Conservation (phyloP, 495 filamentous ascomycete genomes). For the Xylaria nigripes region DNA sequence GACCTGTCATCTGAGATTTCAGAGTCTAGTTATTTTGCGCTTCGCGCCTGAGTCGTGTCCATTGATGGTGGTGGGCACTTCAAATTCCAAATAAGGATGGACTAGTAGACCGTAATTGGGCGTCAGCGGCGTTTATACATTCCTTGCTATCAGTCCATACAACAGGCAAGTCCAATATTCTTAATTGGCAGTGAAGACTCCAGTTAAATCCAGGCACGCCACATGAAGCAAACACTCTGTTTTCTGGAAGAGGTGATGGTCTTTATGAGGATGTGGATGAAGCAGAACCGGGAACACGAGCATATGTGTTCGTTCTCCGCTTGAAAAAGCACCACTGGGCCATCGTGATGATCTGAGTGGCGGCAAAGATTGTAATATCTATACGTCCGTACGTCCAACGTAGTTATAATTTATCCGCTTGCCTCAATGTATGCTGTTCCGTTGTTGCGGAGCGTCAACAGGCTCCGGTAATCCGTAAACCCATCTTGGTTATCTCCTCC, state of each 20-base stretch:
- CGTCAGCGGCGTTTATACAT: constrained; percentile 41
- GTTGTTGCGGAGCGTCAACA: constrained; percentile 51
- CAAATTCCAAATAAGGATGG: constrained; percentile 55
- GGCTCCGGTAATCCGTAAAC: constrained; percentile 53
- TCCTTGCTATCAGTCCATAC: background rate
- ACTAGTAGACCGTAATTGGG: too few relatives aligned
- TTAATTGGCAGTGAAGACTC: background rate
- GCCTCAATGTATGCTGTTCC: constrained; percentile 55
- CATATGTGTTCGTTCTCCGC: constrained; percentile 76
- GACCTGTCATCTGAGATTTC: constrained; percentile 37
- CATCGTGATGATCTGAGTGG: constrained; percentile 70
- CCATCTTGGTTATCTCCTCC: constrained; percentile 35
- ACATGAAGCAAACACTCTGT: background rate
- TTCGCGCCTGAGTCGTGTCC: background rate
- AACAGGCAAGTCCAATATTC: background rate
- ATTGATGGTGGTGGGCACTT: constrained; percentile 22
- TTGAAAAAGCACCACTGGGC: constrained; percentile 68
- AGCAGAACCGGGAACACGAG: background rate
- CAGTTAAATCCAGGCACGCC: background rate
- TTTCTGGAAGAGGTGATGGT: background rate
- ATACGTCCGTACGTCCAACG: constrained; percentile 43
- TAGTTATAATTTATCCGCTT: constrained; percentile 63
- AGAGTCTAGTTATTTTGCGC: constrained; percentile 37
- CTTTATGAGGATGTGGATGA: background rate
- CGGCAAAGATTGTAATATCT: constrained; percentile 61